Percentiles rank a stretch among this genome's conserved stretches.
Conservation (phyloP, 441 rosid genomes). For the Pelargonium cotyledonis region DNA sequence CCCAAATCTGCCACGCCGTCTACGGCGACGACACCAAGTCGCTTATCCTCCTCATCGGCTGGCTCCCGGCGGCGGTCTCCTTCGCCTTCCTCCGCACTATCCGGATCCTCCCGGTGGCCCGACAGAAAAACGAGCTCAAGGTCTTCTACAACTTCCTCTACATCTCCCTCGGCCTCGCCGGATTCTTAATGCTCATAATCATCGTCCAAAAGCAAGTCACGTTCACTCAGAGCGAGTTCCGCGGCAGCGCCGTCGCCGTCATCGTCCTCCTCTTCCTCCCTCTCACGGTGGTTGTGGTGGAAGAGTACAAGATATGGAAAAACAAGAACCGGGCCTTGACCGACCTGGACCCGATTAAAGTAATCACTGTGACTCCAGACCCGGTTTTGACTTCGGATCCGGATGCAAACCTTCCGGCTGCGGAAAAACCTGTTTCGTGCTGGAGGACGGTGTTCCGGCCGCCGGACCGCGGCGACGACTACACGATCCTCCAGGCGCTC, state of each 20-base stretch:
- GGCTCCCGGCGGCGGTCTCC: constrained; percentile 80
- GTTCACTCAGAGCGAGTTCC: constrained; percentile 24
- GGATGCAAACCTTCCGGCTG: neutral
- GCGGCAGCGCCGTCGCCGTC: constrained; percentile 19
- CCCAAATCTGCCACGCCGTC: constrained; percentile 69
- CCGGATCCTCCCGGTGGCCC: constrained; percentile 39
- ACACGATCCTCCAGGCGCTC: constrained; percentile 78
- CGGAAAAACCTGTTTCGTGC: constrained; percentile 19
- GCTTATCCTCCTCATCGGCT: constrained; percentile 63
- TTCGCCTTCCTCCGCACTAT: constrained; percentile 59
- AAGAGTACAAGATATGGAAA: constrained; percentile 20
- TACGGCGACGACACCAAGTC: constrained; percentile 68
- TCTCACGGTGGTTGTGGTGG: constrained; percentile 19
- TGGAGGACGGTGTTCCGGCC: constrained; percentile 42
- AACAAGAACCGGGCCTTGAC: constrained; percentile 1
- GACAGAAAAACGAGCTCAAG: constrained; percentile 49
- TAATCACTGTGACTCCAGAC: constrained; percentile 19
- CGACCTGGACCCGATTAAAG: neutral
- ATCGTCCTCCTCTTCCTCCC: constrained; percentile 23
- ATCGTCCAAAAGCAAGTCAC: constrained; percentile 30
- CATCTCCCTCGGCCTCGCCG: constrained; percentile 41
- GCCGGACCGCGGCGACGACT: constrained; percentile 79
- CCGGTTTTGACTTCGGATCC: neutral
- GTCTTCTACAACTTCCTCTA: constrained; percentile 57
- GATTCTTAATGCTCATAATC: constrained; percentile 35